Conservation (phyloP, 1,284 basidiomycete species). For the Trichosporon inkin region DNA sequence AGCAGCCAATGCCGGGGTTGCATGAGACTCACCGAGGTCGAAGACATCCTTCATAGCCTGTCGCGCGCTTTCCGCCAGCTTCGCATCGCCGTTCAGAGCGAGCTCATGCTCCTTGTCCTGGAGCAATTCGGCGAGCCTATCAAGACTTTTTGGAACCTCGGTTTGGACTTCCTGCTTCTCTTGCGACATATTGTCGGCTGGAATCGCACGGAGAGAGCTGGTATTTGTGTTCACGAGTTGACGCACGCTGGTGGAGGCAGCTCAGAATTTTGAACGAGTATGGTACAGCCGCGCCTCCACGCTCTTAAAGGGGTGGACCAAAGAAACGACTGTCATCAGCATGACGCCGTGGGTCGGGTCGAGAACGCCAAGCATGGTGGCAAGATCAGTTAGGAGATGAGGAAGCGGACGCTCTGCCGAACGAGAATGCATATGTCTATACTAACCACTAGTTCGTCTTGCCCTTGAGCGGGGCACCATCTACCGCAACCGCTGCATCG, state of each 20-base stretch:
- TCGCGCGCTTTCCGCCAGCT: constrained; percentile 61
- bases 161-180: not conserved
- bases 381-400: no score
- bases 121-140: constrained; percentile 14
- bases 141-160: constrained; percentile 14
- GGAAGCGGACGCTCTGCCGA: not conserved
- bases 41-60: constrained; percentile 71
- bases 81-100: constrained; percentile 55
- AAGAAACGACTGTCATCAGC: no score
- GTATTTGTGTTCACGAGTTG: no score
- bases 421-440: constrained; percentile 9
- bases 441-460: constrained; percentile 8
- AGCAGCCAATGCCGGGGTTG: no score
- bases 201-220: no score
- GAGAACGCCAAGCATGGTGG: no score
- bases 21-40: constrained; percentile 66
- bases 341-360: no score
- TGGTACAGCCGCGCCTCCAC: not conserved
- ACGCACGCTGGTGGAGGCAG: not conserved
- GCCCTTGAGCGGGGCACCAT: not conserved
- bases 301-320: no score
- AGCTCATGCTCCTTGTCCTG: constrained; percentile 28
- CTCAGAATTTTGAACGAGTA: constrained; percentile 1
- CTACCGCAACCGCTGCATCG: not conserved
- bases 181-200: constrained; percentile 10